Evolutionary conservation across 345 rosid species (phyloP).

Genomic region (Aquilaria sinensis): DNA sequence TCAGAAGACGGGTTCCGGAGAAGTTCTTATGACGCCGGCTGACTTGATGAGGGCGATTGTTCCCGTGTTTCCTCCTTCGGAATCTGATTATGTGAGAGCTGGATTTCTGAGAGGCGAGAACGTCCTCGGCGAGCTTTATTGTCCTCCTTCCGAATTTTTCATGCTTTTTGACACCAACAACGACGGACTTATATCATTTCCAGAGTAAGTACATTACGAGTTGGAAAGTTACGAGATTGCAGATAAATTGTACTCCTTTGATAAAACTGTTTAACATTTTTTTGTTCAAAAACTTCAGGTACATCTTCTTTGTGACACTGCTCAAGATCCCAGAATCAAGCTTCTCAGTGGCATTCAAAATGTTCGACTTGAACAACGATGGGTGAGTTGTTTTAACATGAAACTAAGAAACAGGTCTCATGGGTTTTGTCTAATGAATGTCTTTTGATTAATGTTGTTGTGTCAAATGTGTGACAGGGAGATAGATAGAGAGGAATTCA

Average conservation of each 20-base stretch:
- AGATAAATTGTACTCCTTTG: background rate
- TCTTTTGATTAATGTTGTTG: background rate
- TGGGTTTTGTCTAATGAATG: background rate
- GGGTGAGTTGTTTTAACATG: slow-evolving; percentile 29
- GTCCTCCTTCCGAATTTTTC: slow-evolving; percentile 47
- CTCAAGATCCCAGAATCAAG: slow-evolving; percentile 68
- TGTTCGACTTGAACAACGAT: slow-evolving; percentile 54
- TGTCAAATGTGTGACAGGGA: slow-evolving; percentile 28
- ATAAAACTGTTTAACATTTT: background rate
- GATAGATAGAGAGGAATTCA: slow-evolving; percentile 54
- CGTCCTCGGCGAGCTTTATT: slow-evolving; percentile 39
- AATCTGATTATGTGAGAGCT: too few species aligned
- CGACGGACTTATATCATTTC: slow-evolving; percentile 52
- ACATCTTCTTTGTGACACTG: slow-evolving; percentile 58
- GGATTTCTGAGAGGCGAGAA: too few species aligned
- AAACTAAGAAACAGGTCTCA: background rate
- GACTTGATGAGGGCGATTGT: too few species aligned
- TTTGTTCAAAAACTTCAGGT: slow-evolving; percentile 25
- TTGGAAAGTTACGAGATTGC: background rate
- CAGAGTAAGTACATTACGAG: slow-evolving; percentile 30
- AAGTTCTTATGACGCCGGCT: too few species aligned
- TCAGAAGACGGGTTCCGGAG: slow-evolving; percentile 8
- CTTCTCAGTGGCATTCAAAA: slow-evolving; percentile 59
- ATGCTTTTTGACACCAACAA: slow-evolving; percentile 54
- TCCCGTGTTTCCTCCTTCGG: too few species aligned